A percentile compares a stretch with the other conserved stretches of the same genome.
Evolutionary conservation across 331 rosid species (phyloP).

Genomic region (Acacia pycnantha): DNA sequence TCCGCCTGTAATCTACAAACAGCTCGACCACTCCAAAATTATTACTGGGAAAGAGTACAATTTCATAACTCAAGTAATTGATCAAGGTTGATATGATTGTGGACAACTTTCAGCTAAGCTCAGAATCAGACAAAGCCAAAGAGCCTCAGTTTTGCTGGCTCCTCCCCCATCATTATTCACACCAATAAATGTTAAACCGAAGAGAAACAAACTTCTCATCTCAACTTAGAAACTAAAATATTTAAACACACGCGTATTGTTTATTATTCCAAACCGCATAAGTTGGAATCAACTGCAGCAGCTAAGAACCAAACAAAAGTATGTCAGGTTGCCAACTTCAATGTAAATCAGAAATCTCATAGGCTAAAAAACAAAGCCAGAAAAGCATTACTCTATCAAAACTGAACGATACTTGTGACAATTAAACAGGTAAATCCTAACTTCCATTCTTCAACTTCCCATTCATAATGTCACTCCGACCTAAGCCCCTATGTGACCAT

Average conservation of each 20-base stretch:
- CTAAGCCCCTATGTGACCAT: not conserved
- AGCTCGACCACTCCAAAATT: not conserved
- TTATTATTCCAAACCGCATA: conserved; percentile 27
- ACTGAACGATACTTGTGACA: conserved; percentile 45
- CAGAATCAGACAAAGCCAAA: not conserved
- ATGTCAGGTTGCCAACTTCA: conserved; percentile 17
- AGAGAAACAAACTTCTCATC: not conserved
- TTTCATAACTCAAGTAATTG: not conserved
- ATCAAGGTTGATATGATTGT: not conserved
- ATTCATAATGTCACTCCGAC: conserved; percentile 16
- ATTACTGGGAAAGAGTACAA: not conserved
- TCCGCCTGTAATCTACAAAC: not conserved
- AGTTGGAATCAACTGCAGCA: conserved; percentile 28
- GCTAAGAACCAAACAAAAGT: conserved; percentile 36
- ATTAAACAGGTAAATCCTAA: conserved; percentile 40
- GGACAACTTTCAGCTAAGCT: conserved; percentile 4
- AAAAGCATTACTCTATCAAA: conserved; percentile 55
- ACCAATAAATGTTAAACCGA: not conserved
- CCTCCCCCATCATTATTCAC: not conserved
- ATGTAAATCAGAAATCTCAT: conserved; percentile 29
- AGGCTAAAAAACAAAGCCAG: conserved; percentile 47
- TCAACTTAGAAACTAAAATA: conserved; percentile 21
- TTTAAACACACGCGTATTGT: conserved; percentile 18
- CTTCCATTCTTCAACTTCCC: conserved; percentile 45
- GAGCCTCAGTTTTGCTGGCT: not conserved